Conservation (phyloP, 202 grass and related monocot genomes). For the Eragrostis tef region DNA sequence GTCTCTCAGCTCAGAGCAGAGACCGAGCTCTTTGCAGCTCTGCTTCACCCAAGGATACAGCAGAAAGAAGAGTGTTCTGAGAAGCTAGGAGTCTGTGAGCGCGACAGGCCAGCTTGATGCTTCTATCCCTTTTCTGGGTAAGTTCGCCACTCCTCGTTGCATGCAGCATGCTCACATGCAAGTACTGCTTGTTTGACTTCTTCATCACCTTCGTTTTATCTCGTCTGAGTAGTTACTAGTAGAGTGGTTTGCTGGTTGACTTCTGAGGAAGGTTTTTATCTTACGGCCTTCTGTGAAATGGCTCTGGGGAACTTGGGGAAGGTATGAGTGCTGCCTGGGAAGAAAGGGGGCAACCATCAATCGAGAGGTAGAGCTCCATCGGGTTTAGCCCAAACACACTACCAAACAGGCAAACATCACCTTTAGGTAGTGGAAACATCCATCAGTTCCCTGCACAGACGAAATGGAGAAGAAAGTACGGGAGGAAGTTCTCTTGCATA, state of each 20-base stretch:
- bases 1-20: not conserved
- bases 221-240: not conserved
- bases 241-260: constrained; percentile 2
- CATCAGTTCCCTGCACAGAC: not conserved
- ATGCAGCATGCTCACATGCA: not conserved
- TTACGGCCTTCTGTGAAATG: constrained; percentile 21
- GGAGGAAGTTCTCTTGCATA: not conserved
- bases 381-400: not conserved
- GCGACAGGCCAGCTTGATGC: not conserved
- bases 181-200: constrained; percentile 30
- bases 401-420: not conserved
- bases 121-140: constrained; percentile 35
- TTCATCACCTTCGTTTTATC: not conserved
- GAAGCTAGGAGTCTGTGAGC: not conserved
- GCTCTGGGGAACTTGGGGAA: not conserved
- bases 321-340: not conserved
- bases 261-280: constrained; percentile 7
- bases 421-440: not conserved
- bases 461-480: constrained; percentile 17
- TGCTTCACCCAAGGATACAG: not conserved
- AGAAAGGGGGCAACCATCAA: not conserved
- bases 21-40: not conserved
- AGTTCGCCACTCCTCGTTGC: constrained; percentile 2
- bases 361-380: not conserved
- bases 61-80: constrained; percentile 27